Conservation (phyloP, 768 basidiomycete genomes). For the Amanita exitialis region DNA sequence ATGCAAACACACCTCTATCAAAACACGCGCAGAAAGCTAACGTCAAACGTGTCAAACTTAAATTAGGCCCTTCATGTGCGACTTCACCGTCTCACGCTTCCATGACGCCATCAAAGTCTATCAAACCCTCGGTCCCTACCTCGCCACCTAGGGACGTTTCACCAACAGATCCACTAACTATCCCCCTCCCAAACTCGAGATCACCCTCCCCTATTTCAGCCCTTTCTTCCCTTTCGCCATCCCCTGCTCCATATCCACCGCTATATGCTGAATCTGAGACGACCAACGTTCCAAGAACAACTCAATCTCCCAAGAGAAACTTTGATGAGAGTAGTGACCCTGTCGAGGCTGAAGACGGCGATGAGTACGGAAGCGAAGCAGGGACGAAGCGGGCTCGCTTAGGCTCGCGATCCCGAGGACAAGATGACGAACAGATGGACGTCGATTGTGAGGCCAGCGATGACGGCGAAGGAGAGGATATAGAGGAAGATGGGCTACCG, state of each 20-base stretch:
- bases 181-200: slow-evolving; percentile 9
- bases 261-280: slow-evolving; percentile 1
- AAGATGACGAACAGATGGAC: slow-evolving; percentile 7
- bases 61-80: slow-evolving; percentile 17
- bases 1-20: slow-evolving; percentile 16
- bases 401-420: not conserved
- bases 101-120: not conserved
- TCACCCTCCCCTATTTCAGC: slow-evolving; percentile 9
- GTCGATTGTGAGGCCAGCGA: slow-evolving; percentile 11
- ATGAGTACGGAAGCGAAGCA: slow-evolving; percentile 5
- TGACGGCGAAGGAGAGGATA: slow-evolving; percentile 8
- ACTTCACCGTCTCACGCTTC: slow-evolving; percentile 5
- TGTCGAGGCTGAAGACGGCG: not conserved
- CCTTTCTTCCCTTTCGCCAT: slow-evolving; percentile 8
- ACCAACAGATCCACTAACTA: slow-evolving; percentile 3
- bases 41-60: slow-evolving; percentile 21
- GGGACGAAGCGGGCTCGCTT: slow-evolving; percentile 4
- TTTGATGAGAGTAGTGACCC: slow-evolving; percentile 5
- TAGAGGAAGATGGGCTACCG: slow-evolving; percentile 11
- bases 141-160: slow-evolving; percentile 2
- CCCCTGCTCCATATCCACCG: slow-evolving; percentile 4
- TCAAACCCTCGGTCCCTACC: slow-evolving; percentile 9
- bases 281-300: not conserved
- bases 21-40: slow-evolving; percentile 12
- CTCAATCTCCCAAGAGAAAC: slow-evolving; percentile 6